Percentiles rank a stretch among this genome's conserved stretches.
Conservation (phyloP, 495 filamentous ascomycete genomes). For the Schizothecium vesticola region DNA sequence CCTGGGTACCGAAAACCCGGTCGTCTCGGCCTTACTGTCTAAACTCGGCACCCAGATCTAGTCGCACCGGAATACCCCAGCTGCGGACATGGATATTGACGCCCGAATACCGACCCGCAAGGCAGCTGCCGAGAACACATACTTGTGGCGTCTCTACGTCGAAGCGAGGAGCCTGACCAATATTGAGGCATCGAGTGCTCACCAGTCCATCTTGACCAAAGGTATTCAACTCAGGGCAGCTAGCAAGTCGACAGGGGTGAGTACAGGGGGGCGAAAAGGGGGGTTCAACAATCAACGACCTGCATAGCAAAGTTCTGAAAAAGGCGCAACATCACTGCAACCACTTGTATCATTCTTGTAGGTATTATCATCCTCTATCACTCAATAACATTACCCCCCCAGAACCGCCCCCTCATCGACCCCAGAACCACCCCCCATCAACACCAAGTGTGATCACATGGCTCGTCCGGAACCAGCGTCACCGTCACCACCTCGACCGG, state of each 20-base stretch:
- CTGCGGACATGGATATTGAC: too few relatives aligned
- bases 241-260: not conserved
- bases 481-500: constrained; percentile 16
- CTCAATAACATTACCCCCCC: not conserved
- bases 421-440: not conserved
- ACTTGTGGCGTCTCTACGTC: not conserved
- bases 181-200: not conserved
- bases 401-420: not conserved
- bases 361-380: too few relatives aligned
- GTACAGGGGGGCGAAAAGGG: not conserved
- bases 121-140: not conserved
- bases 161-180: not conserved
- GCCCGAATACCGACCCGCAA: not conserved
- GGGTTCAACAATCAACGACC: not conserved
- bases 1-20: not conserved
- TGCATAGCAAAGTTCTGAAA: not conserved
- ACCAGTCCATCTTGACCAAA: not conserved
- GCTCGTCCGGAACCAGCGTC: constrained; percentile 23
- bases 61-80: not conserved
- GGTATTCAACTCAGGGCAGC: too few relatives aligned
- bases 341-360: not conserved
- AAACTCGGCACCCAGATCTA: not conserved
- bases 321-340: not conserved
- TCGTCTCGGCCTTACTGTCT: not conserved
- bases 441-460: constrained; percentile 16